Evolutionary conservation across 2,329 filamentous ascomycete genomes (phyloP).

Genomic region (Didymella glomerata): DNA sequence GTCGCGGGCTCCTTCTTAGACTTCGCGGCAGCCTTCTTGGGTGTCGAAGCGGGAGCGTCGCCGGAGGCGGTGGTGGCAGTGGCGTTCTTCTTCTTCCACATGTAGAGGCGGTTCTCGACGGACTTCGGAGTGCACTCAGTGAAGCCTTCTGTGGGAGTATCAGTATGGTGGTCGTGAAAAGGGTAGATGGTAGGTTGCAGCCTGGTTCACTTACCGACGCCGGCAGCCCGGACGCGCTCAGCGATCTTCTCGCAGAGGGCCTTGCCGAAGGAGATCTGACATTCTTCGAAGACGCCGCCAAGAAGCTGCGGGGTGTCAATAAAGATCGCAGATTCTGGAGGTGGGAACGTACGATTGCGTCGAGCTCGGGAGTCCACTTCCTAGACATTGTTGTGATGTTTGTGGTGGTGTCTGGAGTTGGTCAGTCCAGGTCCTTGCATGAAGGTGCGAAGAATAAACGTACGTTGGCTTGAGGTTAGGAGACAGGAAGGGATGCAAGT

Average conservation of each 20-base stretch:
- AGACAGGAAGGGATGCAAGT: not conserved
- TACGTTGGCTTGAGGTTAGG: not conserved
- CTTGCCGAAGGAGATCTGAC: conserved; percentile 23
- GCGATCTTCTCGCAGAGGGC: conserved; percentile 26
- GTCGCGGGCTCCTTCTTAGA: conserved; percentile 6
- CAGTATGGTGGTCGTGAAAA: no score
- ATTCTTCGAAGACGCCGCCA: conserved; percentile 20
- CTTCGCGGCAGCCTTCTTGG: conserved; percentile 11
- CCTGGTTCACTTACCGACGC: conserved; percentile 23
- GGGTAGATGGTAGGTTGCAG: no score
- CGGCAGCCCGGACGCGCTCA: conserved; percentile 17
- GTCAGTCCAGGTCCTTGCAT: not conserved
- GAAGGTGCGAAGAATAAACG: not conserved
- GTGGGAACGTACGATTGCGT: conserved; percentile 10
- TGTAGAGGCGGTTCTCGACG: conserved; percentile 34
- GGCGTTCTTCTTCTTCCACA: conserved; percentile 32
- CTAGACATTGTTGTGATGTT: conserved; percentile 4
- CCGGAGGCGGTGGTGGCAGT: not conserved
- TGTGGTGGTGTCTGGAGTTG: not conserved
- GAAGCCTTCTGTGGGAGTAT: not conserved
- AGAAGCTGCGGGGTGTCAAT: conserved; percentile 7
- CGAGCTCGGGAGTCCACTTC: conserved; percentile 20
- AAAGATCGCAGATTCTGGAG: not conserved
- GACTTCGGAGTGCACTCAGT: conserved; percentile 42
- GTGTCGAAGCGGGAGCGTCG: conserved; percentile 1